Evolutionary conservation across 768 basidiomycete species (phyloP).

Genomic region (Hygrophoropsis aurantiaca): DNA sequence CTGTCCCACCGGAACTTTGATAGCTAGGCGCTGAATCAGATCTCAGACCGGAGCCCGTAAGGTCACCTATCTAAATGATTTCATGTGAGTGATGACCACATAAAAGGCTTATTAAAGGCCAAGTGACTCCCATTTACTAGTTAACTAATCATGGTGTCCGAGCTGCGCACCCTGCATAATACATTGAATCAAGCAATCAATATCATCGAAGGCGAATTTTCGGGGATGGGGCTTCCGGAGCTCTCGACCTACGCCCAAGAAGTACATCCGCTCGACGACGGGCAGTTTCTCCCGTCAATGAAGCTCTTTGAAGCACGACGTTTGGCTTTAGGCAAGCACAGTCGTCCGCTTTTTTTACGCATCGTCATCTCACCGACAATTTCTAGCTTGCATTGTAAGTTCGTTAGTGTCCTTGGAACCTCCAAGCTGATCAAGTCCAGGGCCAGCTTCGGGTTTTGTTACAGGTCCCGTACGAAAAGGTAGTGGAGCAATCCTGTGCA

Average conservation of each 20-base stretch:
- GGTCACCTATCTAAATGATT: no score
- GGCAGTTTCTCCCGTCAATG: background rate
- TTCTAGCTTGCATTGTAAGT: no score
- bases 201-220: background rate
- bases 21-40: no score
- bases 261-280: constrained; percentile 1
- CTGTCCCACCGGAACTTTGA: no score
- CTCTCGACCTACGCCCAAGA: background rate
- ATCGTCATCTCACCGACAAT: no score
- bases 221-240: background rate
- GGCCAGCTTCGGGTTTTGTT: constrained; percentile 2
- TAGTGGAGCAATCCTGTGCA: constrained; percentile 2
- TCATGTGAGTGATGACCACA: no score
- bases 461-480: constrained; percentile 3
- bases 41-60: no score
- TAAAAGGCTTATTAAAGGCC: no score
- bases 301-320: constrained; percentile 2
- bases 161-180: background rate
- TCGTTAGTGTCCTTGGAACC: no score
- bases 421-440: constrained; percentile 2
- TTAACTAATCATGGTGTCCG: no score
- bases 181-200: constrained; percentile 1
- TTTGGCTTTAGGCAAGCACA: background rate
- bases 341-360: no score
- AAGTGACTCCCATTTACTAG: no score